Conservation (phyloP, 352 stramenopile species). For the Pythium dissotocum region DNA sequence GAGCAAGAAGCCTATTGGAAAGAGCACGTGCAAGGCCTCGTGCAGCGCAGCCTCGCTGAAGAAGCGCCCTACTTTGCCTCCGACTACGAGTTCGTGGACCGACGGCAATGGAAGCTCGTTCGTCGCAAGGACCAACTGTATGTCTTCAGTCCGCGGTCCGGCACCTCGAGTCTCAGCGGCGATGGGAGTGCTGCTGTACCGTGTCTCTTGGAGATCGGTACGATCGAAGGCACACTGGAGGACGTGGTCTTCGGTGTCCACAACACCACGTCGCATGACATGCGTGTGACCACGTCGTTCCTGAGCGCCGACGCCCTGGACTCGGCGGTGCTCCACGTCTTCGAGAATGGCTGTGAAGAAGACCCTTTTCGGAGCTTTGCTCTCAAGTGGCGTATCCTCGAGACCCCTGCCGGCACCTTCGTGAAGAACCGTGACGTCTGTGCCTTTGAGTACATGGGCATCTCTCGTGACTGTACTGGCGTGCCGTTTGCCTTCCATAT, state of each 20-base stretch:
- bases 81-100: constrained; percentile 14
- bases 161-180: not conserved
- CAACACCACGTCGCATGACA: constrained; percentile 20
- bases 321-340: constrained; percentile 24
- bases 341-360: constrained; percentile 17
- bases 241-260: constrained; percentile 31
- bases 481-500: constrained; percentile 29
- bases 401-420: constrained; percentile 16
- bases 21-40: constrained; percentile 12
- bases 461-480: constrained; percentile 16
- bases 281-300: constrained; percentile 25
- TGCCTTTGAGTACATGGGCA: constrained; percentile 33
- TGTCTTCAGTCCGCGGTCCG: constrained; percentile 20
- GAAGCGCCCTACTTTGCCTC: constrained; percentile 12
- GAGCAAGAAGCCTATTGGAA: constrained; percentile 11
- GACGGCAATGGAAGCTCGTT: constrained; percentile 21
- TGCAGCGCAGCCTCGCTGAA: constrained; percentile 7
- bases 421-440: constrained; percentile 28
- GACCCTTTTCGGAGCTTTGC: constrained; percentile 23
- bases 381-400: constrained; percentile 30
- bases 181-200: not conserved
- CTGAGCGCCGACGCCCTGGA: constrained; percentile 24
- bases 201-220: constrained; percentile 26
- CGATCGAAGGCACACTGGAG: constrained; percentile 31
- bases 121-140: constrained; percentile 23